Evolutionary conservation across 192 early-diverging fungal genomes (phyloP).

Genomic region (Linderina pennispora): DNA sequence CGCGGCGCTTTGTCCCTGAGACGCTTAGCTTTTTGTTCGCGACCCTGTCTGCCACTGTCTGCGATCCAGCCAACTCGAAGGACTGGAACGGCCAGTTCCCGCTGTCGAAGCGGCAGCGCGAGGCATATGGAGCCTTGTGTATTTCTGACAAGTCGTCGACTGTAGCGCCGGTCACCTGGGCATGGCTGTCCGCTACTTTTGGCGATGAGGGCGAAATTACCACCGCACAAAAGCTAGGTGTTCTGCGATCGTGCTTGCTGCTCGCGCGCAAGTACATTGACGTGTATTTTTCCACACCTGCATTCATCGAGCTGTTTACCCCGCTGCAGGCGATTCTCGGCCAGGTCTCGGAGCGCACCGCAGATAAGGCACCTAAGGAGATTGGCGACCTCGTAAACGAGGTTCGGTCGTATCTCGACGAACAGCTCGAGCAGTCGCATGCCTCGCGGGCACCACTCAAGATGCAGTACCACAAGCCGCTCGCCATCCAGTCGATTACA

Average conservation of each 20-base stretch:
- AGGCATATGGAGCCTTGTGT: slow-evolving; percentile 8
- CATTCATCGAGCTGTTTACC: slow-evolving; percentile 58
- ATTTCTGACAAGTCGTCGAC: background rate
- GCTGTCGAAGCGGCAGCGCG: slow-evolving; percentile 23
- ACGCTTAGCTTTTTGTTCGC: slow-evolving; percentile 55
- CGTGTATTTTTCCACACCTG: slow-evolving; percentile 54
- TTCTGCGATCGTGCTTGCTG: slow-evolving; percentile 15
- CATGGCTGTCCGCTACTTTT: slow-evolving; percentile 12
- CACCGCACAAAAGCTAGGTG: slow-evolving; percentile 11
- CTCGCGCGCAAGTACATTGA: slow-evolving; percentile 21
- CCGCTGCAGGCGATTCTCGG: slow-evolving; percentile 16
- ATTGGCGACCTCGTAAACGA: slow-evolving; percentile 2
- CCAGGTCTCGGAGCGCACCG: slow-evolving; percentile 16
- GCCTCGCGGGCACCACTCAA: slow-evolving; percentile 62
- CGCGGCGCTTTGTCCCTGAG: slow-evolving; percentile 73
- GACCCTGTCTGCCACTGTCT: slow-evolving; percentile 24
- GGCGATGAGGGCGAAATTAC: background rate
- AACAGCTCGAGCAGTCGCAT: slow-evolving; percentile 47
- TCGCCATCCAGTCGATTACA: slow-evolving; percentile 78
- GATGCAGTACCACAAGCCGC: slow-evolving; percentile 78
- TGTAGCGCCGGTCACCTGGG: slow-evolving; percentile 32
- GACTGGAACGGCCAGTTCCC: slow-evolving; percentile 28
- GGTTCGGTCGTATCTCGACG: slow-evolving; percentile 38
- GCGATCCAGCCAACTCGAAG: slow-evolving; percentile 1
- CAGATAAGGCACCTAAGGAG: slow-evolving; percentile 9